Conservation (phyloP, 441 rosid genomes). For the Populus hybrid region DNA sequence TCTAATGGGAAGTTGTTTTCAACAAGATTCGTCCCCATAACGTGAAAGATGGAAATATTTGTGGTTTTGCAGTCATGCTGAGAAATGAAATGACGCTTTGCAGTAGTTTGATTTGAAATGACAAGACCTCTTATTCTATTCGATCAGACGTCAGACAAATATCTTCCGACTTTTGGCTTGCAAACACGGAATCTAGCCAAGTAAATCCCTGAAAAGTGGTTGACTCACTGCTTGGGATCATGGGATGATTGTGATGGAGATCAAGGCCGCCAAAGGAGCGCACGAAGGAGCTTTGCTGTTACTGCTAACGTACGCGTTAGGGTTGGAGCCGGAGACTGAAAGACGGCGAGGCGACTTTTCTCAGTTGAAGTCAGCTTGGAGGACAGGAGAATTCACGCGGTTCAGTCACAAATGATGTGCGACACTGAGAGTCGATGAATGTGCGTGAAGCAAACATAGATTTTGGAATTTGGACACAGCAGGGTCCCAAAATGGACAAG, state of each 20-base stretch:
- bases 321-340: background rate
- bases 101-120: background rate
- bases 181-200: background rate
- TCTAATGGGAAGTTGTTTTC: background rate
- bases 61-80: background rate
- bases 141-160: too few species aligned
- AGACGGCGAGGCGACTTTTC: background rate
- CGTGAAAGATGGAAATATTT: background rate
- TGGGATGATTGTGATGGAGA: background rate
- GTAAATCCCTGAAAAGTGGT: background rate
- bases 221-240: background rate
- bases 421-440: background rate
- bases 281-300: background rate
- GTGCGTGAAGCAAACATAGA: background rate
- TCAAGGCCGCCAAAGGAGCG: background rate
- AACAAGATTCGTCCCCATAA: background rate
- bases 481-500: background rate
- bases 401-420: background rate
- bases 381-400: background rate
- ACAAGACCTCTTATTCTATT: background rate
- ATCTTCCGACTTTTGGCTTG: too few species aligned
- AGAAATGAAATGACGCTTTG: background rate
- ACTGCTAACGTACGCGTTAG: background rate
- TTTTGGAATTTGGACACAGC: background rate
- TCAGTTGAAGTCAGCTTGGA: background rate